Evolutionary conservation across 2,329 filamentous ascomycete genomes (phyloP).

Genomic region (Penicillium brevicompactum): DNA sequence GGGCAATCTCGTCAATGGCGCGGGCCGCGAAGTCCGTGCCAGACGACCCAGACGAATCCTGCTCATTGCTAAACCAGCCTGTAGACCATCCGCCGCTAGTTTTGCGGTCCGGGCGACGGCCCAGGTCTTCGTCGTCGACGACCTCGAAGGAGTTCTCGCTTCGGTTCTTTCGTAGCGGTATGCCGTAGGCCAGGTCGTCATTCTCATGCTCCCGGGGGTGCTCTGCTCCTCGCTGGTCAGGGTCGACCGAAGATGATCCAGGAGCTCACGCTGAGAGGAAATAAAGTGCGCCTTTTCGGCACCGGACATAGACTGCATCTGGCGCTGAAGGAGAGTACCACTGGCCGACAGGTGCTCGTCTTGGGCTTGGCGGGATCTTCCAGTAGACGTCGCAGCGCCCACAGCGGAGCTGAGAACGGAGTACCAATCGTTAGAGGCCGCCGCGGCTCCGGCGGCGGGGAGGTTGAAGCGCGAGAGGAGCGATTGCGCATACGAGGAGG

Average conservation of each 20-base stretch:
- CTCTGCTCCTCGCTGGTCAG: constrained; percentile 77
- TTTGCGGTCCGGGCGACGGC: constrained; percentile 28
- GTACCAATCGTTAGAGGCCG: constrained; percentile 68
- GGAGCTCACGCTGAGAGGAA: constrained; percentile 73
- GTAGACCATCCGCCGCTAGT: constrained; percentile 32
- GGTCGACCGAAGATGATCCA: constrained; percentile 73
- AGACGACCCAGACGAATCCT: constrained; percentile 28
- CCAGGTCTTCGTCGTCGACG: constrained; percentile 71
- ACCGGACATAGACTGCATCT: constrained; percentile 60
- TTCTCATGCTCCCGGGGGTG: constrained; percentile 43
- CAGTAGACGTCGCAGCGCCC: constrained; percentile 56
- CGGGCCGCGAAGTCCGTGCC: constrained; percentile 34
- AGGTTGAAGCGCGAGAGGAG: constrained; percentile 86
- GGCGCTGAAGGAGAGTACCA: constrained; percentile 69
- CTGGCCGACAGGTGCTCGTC: constrained; percentile 58
- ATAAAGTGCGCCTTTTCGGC: constrained; percentile 76
- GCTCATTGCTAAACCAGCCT: constrained; percentile 34
- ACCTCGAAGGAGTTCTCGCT: constrained; percentile 90
- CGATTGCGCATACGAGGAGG: constrained; percentile 69
- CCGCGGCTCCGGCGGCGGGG: constrained; percentile 63
- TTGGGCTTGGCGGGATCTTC: constrained; percentile 41
- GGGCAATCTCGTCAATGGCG: constrained; percentile 28
- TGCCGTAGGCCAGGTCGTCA: constrained; percentile 46
- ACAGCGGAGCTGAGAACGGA: constrained; percentile 75
- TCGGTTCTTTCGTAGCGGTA: constrained; percentile 70